Conservation (phyloP, 2,329 filamentous ascomycete genomes). For the Sporothrix mexicana region DNA sequence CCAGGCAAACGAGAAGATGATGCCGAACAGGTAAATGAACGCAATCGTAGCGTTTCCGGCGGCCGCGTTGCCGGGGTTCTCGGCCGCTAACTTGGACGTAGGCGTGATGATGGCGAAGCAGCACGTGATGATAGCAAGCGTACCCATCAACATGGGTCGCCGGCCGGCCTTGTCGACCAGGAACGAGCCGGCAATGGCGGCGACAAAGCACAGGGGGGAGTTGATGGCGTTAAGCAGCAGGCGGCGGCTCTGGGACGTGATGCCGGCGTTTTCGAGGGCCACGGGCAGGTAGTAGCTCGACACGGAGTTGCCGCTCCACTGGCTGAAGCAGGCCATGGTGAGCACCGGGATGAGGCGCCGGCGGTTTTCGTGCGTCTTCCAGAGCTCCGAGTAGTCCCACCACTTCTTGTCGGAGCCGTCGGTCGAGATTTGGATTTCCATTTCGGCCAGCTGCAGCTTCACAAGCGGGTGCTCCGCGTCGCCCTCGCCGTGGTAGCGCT, state of each 20-base stretch:
- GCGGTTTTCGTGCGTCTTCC: conserved; percentile 47
- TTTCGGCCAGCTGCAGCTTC: conserved; percentile 40
- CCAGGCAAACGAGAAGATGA: conserved; percentile 35
- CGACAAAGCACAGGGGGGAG: conserved; percentile 58
- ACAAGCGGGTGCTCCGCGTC: conserved; percentile 46
- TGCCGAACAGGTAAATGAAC: conserved; percentile 36
- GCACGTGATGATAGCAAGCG: conserved; percentile 52
- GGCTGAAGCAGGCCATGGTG: conserved; percentile 47
- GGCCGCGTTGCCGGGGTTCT: conserved; percentile 12
- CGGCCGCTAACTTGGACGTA: conserved; percentile 53
- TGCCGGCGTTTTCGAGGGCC: conserved; percentile 57
- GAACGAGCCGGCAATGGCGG: conserved; percentile 59
- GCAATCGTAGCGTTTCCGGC: conserved; percentile 35
- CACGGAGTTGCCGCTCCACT: conserved; percentile 54
- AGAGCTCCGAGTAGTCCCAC: conserved; percentile 54
- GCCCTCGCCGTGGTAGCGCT: conserved; percentile 59
- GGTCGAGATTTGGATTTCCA: conserved; percentile 45
- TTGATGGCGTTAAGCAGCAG: conserved; percentile 60
- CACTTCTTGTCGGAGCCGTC: conserved; percentile 52
- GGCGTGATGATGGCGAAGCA: conserved; percentile 58
- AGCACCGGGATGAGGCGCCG: conserved; percentile 52
- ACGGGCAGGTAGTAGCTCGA: conserved; percentile 62
- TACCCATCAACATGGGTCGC: conserved; percentile 58
- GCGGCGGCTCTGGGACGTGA: conserved; percentile 53
- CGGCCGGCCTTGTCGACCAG: conserved; percentile 64